Percentiles rank a stretch among this genome's conserved stretches.
These are phyloP conservation scores for Catenaria anguillulae DNA, from an alignment of 371 early-diverging fungal species.

Conservation along the genomic window DNA sequence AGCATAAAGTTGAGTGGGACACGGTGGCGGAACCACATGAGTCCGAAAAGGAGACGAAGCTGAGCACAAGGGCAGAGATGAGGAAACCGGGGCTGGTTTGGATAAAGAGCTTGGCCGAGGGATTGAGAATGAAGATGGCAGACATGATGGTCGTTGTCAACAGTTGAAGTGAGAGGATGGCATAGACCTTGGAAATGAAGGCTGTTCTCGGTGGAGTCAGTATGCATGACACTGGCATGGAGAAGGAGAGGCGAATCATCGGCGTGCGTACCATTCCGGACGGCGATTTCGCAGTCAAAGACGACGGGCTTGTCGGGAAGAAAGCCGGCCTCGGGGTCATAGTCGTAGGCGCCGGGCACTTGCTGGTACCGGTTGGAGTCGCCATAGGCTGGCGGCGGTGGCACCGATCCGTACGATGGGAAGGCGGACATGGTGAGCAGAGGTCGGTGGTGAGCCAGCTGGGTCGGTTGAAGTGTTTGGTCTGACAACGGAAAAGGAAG, in stretches of 20 bases:
- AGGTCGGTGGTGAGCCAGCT: too few relatives aligned
- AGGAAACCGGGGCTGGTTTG: conserved; percentile 33
- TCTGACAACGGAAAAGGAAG: too few relatives aligned
- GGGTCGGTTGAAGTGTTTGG: too few relatives aligned
- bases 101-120: conserved; percentile 20
- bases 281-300: neutral
- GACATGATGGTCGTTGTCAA: conserved; percentile 39
- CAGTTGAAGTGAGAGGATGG: conserved; percentile 52
- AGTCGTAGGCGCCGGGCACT: too few relatives aligned
- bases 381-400: too few relatives aligned
- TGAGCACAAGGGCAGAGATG: conserved; percentile 22
- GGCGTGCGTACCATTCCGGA: neutral
- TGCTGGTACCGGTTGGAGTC: too few relatives aligned
- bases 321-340: too few relatives aligned
- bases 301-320: neutral
- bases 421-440: too few relatives aligned
- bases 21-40: conserved; percentile 43
- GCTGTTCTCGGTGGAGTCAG: conserved; percentile 16
- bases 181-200: conserved; percentile 66
- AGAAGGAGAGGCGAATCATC: too few relatives aligned
- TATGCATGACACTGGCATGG: neutral
- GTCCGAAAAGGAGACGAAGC: conserved; percentile 36
- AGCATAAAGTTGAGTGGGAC: conserved; percentile 48
- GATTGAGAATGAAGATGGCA: conserved; percentile 39
- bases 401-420: too few relatives aligned